These are phyloP conservation scores for Phaeosphaeria sp. DNA, from an alignment of 2,329 filamentous ascomycete species.

Conservation along the genomic window DNA sequence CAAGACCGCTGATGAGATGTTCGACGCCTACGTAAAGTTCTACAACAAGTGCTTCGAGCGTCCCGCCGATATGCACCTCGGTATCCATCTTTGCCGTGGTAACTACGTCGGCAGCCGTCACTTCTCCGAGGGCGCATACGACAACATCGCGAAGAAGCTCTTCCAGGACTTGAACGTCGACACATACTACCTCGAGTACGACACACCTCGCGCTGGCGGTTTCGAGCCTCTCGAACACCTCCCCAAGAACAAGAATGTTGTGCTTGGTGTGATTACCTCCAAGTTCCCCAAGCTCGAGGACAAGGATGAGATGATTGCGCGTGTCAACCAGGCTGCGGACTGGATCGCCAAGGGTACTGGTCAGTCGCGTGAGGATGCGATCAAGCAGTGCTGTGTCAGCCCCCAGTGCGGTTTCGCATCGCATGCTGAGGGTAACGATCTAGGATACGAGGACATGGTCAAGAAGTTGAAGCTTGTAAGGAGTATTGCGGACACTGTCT, in stretches of 20 bases:
- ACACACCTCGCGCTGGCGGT: slow-evolving; percentile 56
- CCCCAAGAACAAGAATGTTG: slow-evolving; percentile 56
- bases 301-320: slow-evolving; percentile 54
- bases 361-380: slow-evolving; percentile 68
- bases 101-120: slow-evolving; percentile 57
- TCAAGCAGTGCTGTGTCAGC: slow-evolving; percentile 64
- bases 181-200: slow-evolving; percentile 54
- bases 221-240: slow-evolving; percentile 55
- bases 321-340: slow-evolving; percentile 62
- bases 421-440: slow-evolving; percentile 74
- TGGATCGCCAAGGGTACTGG: slow-evolving; percentile 72
- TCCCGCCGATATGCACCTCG: slow-evolving; percentile 74
- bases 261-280: slow-evolving; percentile 55
- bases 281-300: slow-evolving; percentile 56
- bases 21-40: slow-evolving; percentile 76
- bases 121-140: slow-evolving; percentile 57
- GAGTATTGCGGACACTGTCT: slow-evolving; percentile 75
- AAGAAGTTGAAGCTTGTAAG: slow-evolving; percentile 75
- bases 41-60: slow-evolving; percentile 74
- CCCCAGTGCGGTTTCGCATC: slow-evolving; percentile 61
- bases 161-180: slow-evolving; percentile 50
- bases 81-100: slow-evolving; percentile 73
- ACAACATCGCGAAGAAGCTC: slow-evolving; percentile 53
- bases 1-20: slow-evolving; percentile 71
- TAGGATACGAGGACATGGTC: slow-evolving; percentile 73